Percentiles rank a stretch among this genome's conserved stretches.
phyloP scores from a whole-genome alignment of 208 protist species.

The Trypanosoma congolense region DNA sequence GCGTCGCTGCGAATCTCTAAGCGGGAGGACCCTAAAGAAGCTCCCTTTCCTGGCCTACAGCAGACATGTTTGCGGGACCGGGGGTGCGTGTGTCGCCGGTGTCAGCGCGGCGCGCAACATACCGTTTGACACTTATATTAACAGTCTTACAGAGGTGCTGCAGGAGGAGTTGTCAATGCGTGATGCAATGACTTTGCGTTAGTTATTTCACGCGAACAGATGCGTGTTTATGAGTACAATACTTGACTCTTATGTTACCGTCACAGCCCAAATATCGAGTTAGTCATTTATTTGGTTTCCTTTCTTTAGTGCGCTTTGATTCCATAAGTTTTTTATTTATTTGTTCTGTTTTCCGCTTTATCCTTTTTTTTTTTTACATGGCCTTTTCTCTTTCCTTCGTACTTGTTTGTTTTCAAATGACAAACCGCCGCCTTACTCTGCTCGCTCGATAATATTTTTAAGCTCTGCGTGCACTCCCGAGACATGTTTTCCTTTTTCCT shows the following conservation, averaged over 20 bases:
- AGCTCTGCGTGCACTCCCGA: too few relatives aligned
- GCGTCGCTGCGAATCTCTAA: constrained; percentile 60
- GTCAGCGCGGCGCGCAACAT: constrained; percentile 1
- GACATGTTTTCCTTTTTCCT: constrained; percentile 7
- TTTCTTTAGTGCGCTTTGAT: not conserved
- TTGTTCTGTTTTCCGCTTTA: not conserved
- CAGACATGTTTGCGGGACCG: not conserved
- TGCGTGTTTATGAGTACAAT: too few relatives aligned
- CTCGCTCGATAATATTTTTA: too few relatives aligned
- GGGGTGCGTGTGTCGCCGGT: too few relatives aligned
- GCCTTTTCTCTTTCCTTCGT: not conserved
- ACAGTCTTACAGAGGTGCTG: constrained; percentile 8
- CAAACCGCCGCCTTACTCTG: too few relatives aligned
- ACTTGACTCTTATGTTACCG: too few relatives aligned
- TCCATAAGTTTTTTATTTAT: not conserved
- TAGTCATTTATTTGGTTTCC: not conserved
- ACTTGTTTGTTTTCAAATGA: too few relatives aligned
- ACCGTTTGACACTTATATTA: constrained; percentile 17
- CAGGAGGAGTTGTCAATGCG: constrained; percentile 3
- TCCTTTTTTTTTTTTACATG: not conserved
- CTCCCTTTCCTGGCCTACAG: constrained; percentile 87
- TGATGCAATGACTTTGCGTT: too few relatives aligned
- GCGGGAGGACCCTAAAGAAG: constrained; percentile 88
- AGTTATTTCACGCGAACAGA: too few relatives aligned
- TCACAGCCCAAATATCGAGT: too few relatives aligned